Base-by-base conservation (phyloP, 2,329 filamentous ascomycete genomes). In the Aspergillus luchuensis region DNA sequence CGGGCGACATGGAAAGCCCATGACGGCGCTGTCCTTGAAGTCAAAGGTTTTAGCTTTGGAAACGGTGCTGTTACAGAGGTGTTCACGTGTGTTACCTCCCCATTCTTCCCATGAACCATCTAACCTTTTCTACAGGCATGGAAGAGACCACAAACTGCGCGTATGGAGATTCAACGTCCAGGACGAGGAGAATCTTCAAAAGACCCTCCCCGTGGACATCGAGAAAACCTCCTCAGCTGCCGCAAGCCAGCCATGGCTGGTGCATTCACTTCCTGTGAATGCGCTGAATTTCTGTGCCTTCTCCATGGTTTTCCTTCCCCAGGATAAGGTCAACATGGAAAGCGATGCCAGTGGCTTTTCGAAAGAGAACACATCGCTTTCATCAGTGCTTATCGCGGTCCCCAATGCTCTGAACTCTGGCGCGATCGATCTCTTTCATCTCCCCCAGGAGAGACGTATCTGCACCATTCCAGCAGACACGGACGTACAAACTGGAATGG, bases 271-370 rank as follows among this genome's bases (percentile, higher is more conserved):
- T 5, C 83, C 90, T 5, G 92, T 98, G 47, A 97, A 97, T 71
- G 92, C 94, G 1, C 85, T 98, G 79, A 99, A 98, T 72, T 99
- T 98, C 74, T 99, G 95, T 89, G 88, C 71, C 61, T 80, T 61
- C 72, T 77, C 64, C 6, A 72, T 71, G 47, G 61, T 62, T 7
- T 68, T 75, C 6, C 64, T 74, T 17, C 45, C 23, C 15, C 45
- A 11, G 45, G 21, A 15, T 10, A 25, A 17, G 28, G 15, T 8
- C 7, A n/a, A 30, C n/a, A 11, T 8, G 6, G 25, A 2, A 50
- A 10, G 15, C 2, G 47, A 17, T 11, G 28, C 3, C 28, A 3
- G 11, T 36, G 47, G 21, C 2, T 3, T 28, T 5, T 6, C 25
- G 8, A 17, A 28, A 17, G 47, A 50, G 25, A 41, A 33, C 17